Conservation (phyloP, 768 basidiomycete species). For the Chlorophyllum brunneum region DNA sequence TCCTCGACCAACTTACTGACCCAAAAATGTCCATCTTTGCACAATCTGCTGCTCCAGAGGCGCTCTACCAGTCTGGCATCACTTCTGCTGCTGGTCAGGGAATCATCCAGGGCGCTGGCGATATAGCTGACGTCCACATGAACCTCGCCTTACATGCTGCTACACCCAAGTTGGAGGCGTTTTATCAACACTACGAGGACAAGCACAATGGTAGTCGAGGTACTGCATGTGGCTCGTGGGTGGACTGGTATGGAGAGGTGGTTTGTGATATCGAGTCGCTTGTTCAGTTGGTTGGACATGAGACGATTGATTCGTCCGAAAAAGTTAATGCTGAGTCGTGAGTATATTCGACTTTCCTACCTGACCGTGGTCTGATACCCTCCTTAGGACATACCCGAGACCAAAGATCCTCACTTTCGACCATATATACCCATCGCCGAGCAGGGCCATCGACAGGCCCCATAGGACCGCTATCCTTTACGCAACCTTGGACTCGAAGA, state of each 20-base stretch:
- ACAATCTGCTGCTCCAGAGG: constrained; percentile 39
- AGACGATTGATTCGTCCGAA: constrained; percentile 41
- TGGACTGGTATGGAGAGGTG: constrained; percentile 77
- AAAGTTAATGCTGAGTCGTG: constrained; percentile 22
- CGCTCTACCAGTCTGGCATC: constrained; percentile 51
- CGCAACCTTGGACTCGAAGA: constrained; percentile 56
- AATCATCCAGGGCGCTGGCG: constrained; percentile 44
- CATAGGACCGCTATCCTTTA: constrained; percentile 75
- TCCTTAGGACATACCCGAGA: constrained; percentile 27
- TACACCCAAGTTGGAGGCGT: constrained; percentile 80
- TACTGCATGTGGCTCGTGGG: constrained; percentile 64
- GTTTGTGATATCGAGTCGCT: constrained; percentile 67
- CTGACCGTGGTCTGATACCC: constrained; percentile 3
- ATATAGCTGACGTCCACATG: constrained; percentile 59
- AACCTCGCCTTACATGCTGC: constrained; percentile 75
- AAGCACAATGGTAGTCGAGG: constrained; percentile 26
- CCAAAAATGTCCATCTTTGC: constrained; percentile 35
- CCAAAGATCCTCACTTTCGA: constrained; percentile 71
- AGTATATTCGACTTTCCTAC: too few species aligned
- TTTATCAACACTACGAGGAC: constrained; percentile 66
- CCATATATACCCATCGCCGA: constrained; percentile 58
- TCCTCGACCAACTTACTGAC: constrained; percentile 63
- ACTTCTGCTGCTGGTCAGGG: constrained; percentile 45
- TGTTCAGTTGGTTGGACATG: constrained; percentile 44
- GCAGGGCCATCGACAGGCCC: constrained; percentile 41